phyloP scores from a whole-genome alignment of 2,329 filamentous ascomycete genomes.

The Pseudocercospora crystallina region DNA sequence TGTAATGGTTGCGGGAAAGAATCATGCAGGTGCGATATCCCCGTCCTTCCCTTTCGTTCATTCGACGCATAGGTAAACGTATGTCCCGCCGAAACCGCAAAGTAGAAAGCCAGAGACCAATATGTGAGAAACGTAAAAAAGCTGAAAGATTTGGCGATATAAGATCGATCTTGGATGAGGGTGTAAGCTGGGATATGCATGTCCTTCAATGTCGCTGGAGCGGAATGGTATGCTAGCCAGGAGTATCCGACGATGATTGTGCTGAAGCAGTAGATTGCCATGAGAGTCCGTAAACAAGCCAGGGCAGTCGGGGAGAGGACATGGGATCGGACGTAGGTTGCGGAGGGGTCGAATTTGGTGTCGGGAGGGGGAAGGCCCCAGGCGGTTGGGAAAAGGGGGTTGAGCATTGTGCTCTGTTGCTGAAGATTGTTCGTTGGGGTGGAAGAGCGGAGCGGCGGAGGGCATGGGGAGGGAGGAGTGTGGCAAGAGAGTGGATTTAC shows the following conservation, averaged over 20 bases:
- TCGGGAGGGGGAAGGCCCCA: neutral
- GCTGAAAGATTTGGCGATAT: conserved; percentile 18
- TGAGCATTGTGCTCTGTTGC: neutral
- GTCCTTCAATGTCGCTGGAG: conserved; percentile 6
- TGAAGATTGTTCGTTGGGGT: too few relatives aligned
- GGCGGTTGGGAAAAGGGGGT: neutral
- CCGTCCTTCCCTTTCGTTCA: neutral
- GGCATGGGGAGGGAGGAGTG: too few relatives aligned
- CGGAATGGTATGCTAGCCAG: conserved; percentile 13
- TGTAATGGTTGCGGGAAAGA: conserved; percentile 6
- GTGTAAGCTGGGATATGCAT: conserved; percentile 13
- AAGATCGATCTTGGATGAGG: conserved; percentile 7
- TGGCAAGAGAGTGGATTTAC: too few relatives aligned
- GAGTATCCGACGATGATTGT: conserved; percentile 18
- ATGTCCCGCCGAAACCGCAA: conserved; percentile 14
- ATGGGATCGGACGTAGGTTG: conserved; percentile 13
- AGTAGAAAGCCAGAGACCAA: conserved; percentile 19
- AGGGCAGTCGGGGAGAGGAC: conserved; percentile 7
- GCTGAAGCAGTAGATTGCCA: conserved; percentile 17
- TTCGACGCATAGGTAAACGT: conserved; percentile 11
- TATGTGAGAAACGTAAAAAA: conserved; percentile 20
- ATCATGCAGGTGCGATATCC: conserved; percentile 4
- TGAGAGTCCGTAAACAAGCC: conserved; percentile 7
- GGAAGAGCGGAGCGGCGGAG: too few relatives aligned
- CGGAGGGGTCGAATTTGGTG: conserved; percentile 7